Evolutionary conservation across 441 rosid species (phyloP).

Genomic region (Croton laevigatus): DNA sequence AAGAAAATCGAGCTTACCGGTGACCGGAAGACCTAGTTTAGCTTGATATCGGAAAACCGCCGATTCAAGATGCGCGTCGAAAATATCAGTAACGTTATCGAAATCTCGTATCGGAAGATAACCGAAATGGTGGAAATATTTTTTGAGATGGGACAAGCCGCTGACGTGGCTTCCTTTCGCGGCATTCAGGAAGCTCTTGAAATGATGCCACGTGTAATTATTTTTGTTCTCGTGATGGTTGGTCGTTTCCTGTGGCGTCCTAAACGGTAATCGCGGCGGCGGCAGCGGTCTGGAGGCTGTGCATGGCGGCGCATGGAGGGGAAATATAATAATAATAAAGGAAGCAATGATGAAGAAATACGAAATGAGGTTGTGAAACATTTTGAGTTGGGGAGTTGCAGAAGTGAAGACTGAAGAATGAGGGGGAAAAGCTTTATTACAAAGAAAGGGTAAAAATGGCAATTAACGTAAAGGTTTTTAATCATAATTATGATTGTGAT

Average conservation of each 20-base stretch:
- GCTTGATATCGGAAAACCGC: slow-evolving; percentile 47
- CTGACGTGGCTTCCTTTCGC: slow-evolving; percentile 28
- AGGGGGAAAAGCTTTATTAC: slow-evolving; percentile 31
- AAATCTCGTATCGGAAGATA: slow-evolving; percentile 30
- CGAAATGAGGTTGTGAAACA: slow-evolving; percentile 9
- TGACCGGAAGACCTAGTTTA: slow-evolving; percentile 44
- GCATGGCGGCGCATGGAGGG: slow-evolving; percentile 21
- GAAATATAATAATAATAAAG: slow-evolving; percentile 25
- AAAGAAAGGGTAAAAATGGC: slow-evolving; percentile 25
- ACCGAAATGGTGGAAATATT: slow-evolving; percentile 53
- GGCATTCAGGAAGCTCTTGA: slow-evolving; percentile 33
- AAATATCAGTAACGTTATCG: slow-evolving; percentile 22
- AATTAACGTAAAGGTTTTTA: background rate
- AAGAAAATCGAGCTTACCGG: slow-evolving; percentile 51
- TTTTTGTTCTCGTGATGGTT: background rate
- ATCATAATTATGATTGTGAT: background rate
- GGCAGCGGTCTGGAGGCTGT: slow-evolving; percentile 24
- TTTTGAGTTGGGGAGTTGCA: slow-evolving; percentile 1
- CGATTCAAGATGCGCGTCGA: slow-evolving; percentile 32
- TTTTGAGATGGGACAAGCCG: slow-evolving; percentile 45
- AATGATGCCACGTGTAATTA: slow-evolving; percentile 22
- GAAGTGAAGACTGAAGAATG: background rate
- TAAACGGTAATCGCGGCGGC: slow-evolving; percentile 7
- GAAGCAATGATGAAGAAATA: slow-evolving; percentile 15
- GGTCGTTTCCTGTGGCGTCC: background rate